Percentiles rank a stretch among this genome's conserved stretches.
These are phyloP conservation scores for Cryptosporidium sp. DNA, from an alignment of 169 alveolate genomes.

Conservation along the genomic window DNA sequence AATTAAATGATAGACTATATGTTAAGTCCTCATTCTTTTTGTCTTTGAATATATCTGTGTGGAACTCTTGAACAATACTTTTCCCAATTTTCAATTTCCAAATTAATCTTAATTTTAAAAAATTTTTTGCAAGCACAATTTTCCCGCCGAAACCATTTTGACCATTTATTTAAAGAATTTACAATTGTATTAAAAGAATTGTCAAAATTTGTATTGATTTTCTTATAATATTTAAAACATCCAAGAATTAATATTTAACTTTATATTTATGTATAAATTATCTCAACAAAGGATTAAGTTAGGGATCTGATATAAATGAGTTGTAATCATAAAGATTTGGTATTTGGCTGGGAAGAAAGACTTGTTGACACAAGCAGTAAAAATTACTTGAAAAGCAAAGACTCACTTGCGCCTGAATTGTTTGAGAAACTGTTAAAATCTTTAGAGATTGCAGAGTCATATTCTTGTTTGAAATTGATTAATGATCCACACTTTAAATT, in stretches of 20 bases:
- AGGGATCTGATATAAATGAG: constrained; percentile 8
- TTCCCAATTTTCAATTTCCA: too few species aligned
- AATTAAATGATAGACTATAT: too few species aligned
- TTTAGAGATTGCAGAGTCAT: constrained; percentile 44
- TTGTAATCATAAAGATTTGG: background rate
- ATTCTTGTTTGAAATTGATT: constrained; percentile 3
- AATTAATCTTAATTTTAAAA: too few species aligned
- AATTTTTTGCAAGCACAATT: background rate
- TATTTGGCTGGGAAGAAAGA: constrained; percentile 54
- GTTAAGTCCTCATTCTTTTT: background rate
- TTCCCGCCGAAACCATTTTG: constrained; percentile 5
- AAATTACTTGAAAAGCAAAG: background rate
- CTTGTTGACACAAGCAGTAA: background rate
- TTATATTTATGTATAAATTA: background rate
- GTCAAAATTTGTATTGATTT: background rate
- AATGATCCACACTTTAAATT: background rate
- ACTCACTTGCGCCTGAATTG: background rate
- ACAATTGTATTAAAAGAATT: background rate
- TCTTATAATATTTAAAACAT: background rate
- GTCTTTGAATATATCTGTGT: background rate
- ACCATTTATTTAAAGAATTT: background rate
- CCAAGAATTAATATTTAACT: background rate
- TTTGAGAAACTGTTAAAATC: constrained; percentile 33
- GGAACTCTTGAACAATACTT: background rate
- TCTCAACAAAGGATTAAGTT: background rate